phyloP scores from a whole-genome alignment of 129 eudicot species.

The Lonicera japonica region DNA sequence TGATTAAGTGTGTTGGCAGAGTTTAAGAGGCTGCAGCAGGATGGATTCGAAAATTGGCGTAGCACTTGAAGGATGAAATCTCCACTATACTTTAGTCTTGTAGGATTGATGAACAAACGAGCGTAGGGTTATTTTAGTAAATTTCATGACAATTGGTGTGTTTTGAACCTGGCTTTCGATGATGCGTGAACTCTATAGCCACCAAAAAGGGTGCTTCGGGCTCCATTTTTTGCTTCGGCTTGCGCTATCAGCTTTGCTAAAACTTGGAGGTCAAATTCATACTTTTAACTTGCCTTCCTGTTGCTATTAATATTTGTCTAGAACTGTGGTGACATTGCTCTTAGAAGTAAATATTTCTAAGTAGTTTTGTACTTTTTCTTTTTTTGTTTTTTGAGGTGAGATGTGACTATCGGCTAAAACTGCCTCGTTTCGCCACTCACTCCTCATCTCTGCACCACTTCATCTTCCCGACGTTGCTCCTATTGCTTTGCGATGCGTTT shows the following conservation, averaged over 20 bases:
- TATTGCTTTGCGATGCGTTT: conserved; percentile 21
- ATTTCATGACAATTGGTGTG: conserved; percentile 28
- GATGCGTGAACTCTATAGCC: conserved; percentile 18
- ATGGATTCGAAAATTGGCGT: conserved; percentile 8
- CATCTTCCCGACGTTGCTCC: conserved; percentile 28
- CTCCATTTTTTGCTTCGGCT: conserved; percentile 22
- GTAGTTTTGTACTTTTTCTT: conserved; percentile 21
- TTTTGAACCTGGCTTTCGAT: conserved; percentile 34
- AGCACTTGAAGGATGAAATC: conserved; percentile 10
- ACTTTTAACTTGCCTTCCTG: conserved; percentile 9
- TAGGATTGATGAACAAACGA: conserved; percentile 16
- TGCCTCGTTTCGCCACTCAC: conserved; percentile 33
- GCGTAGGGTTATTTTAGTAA: conserved; percentile 12
- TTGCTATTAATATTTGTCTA: background rate
- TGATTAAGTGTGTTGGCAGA: conserved; percentile 18
- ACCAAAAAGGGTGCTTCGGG: conserved; percentile 19
- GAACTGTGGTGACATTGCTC: too few species aligned
- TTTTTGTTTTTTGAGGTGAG: conserved; percentile 47
- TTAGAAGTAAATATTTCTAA: conserved; percentile 21
- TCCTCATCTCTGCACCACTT: conserved; percentile 21
- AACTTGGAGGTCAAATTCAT: conserved; percentile 38
- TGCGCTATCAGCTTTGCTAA: conserved; percentile 16
- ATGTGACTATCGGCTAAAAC: conserved; percentile 12
- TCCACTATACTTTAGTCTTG: conserved; percentile 10
- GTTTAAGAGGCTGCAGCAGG: conserved; percentile 13